Base-by-base conservation (phyloP, 768 basidiomycete genomes). In the Kwoniella dendrophila region DNA sequence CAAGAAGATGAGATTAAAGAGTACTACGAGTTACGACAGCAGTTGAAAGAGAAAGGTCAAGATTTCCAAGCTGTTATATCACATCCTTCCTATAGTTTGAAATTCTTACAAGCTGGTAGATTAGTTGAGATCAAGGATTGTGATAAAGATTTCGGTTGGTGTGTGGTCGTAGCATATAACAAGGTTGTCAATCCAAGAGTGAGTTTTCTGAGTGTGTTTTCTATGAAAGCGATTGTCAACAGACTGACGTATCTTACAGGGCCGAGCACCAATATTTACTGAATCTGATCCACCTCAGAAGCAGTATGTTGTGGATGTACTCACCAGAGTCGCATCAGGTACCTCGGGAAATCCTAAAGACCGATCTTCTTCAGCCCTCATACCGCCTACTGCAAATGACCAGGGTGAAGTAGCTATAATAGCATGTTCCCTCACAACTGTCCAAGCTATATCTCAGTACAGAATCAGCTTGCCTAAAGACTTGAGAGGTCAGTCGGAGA, bases 91-190 rank as follows among this genome's bases (percentile, higher is more conserved):
- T 98, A 98, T 80, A 86, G 88, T n/a, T 79, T 98, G 26, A 93
- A 94, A 0, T 98, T 97, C 84, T 82, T 99, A 11, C 89, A 96
- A 72, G 83, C 87, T 22, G 96, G 96, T 30, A 87, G 96, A 3
- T 82, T 98, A n/a, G 90, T 98, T 49, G 90, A 89, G 73, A 85
- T 99, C 70, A 89, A 89, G 74, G 85, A 96, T 76, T 86, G 88
- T 65, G 87, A 89, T 38, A 81, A 87, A 14, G 90, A 99, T 79
- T 98, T 95, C 78, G 95, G 95, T 10, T 98, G 96, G 96, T 95
- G 95, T 38, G 85, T 92, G 43, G 86, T 98, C 53, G 85, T 97
- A 73, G 94, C 92, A 76, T 97, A 87, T 73, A 88, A 90, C 75
- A 96, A 96, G 79, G 86, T 93, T 0, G 69, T 87, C 22, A 85